phyloP scores from a whole-genome alignment of 352 stramenopile genomes.

The Pythium sp. region DNA sequence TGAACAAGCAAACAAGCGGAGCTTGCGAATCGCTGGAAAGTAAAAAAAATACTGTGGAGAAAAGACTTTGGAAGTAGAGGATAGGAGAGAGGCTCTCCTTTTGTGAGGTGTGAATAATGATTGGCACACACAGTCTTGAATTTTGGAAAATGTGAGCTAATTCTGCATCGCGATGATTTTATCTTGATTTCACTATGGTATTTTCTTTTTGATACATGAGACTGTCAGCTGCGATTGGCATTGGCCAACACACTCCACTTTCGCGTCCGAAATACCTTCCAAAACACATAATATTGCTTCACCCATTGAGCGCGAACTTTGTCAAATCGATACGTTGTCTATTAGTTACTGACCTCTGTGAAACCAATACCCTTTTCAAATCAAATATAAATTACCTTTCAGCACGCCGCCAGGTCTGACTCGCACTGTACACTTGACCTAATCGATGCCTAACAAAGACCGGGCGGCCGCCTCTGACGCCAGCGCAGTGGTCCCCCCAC shows the following conservation, averaged over 20 bases:
- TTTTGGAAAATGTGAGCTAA: background rate
- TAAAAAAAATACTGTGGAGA: background rate
- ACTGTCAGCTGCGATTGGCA: background rate
- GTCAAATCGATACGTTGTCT: too few species aligned
- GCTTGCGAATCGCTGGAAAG: background rate
- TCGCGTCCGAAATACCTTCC: background rate
- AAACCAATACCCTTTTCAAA: background rate
- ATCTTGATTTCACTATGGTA: background rate
- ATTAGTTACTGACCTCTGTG: background rate
- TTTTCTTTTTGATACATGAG: background rate
- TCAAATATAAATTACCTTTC: conserved; percentile 5
- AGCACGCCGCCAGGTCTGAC: background rate
- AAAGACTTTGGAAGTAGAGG: background rate
- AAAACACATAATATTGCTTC: background rate
- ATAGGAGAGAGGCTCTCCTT: background rate
- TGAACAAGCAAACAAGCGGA: background rate
- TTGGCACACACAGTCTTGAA: background rate
- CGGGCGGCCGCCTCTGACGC: conserved; percentile 10
- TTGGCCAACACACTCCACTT: background rate
- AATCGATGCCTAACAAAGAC: conserved; percentile 8
- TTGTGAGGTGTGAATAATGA: background rate
- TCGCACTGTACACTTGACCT: conserved; percentile 10
- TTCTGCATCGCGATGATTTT: background rate
- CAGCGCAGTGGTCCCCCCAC: conserved; percentile 9
- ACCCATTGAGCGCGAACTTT: background rate